A percentile compares a stretch with the other conserved stretches of the same genome.
phyloP scores from a whole-genome alignment of 1,284 basidiomycete genomes.

The Testicularia cyperi region DNA sequence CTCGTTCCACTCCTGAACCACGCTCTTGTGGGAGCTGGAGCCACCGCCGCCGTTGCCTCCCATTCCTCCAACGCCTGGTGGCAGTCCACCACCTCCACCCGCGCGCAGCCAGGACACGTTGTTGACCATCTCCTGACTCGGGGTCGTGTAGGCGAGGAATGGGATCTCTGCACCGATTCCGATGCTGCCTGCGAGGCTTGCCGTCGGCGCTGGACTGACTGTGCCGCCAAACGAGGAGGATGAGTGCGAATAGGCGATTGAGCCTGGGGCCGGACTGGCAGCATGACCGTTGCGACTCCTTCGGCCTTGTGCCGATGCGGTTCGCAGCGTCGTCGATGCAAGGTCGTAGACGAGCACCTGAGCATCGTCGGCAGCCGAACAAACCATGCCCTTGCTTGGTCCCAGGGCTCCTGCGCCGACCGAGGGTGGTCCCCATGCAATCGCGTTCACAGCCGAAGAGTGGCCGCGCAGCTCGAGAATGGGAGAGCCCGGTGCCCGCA shows the following conservation, averaged over 20 bases:
- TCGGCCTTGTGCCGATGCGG: slow-evolving; percentile 55
- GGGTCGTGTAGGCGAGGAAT: slow-evolving; percentile 53
- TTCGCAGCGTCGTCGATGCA: slow-evolving; percentile 53
- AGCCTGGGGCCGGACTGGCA: slow-evolving; percentile 39
- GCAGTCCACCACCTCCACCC: slow-evolving; percentile 13
- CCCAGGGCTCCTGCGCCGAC: slow-evolving; percentile 40
- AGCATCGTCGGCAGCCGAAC: slow-evolving; percentile 56
- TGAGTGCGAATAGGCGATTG: slow-evolving; percentile 29
- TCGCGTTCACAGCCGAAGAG: slow-evolving; percentile 53
- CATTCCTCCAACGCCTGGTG: slow-evolving; percentile 26
- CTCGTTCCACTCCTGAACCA: slow-evolving; percentile 58
- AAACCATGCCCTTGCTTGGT: slow-evolving; percentile 59
- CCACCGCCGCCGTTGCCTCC: slow-evolving; percentile 7
- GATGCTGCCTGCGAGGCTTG: slow-evolving; percentile 32
- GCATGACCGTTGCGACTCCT: slow-evolving; percentile 52
- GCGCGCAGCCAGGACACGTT: slow-evolving; percentile 57
- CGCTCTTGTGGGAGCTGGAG: slow-evolving; percentile 32
- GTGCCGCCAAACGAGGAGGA: slow-evolving; percentile 32
- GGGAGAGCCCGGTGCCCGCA: slow-evolving; percentile 57
- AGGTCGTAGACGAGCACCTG: slow-evolving; percentile 59
- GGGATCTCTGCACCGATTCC: slow-evolving; percentile 54
- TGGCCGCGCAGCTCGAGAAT: slow-evolving; percentile 58
- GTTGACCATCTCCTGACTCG: slow-evolving; percentile 56
- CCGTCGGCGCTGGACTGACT: slow-evolving; percentile 26
- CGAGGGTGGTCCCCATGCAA: slow-evolving; percentile 58